Evolutionary conservation across 345 rosid genomes (phyloP).

Genomic region (Euphorbia pulcherrima): DNA sequence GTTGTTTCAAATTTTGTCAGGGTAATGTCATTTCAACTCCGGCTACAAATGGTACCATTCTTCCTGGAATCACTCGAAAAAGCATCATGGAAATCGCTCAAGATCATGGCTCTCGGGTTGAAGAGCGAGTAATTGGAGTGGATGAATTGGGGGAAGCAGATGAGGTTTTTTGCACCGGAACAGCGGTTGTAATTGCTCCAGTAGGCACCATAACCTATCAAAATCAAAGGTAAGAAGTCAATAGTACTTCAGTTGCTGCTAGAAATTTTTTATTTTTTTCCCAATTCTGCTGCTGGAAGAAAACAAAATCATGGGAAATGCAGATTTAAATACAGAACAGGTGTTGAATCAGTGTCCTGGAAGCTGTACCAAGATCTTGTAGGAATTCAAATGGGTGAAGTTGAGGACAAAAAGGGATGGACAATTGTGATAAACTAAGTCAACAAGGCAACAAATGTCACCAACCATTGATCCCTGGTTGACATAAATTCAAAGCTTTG

Average conservation of each 20-base stretch:
- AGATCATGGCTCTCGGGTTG: slow-evolving; percentile 64
- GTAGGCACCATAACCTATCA: slow-evolving; percentile 43
- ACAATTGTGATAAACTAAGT: slow-evolving; percentile 36
- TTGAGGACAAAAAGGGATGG: slow-evolving; percentile 76
- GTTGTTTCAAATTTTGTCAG: slow-evolving; percentile 26
- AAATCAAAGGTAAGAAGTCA: slow-evolving; percentile 32
- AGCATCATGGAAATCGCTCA: slow-evolving; percentile 65
- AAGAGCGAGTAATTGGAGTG: slow-evolving; percentile 35
- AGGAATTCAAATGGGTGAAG: slow-evolving; percentile 58
- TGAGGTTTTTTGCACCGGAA: slow-evolving; percentile 55
- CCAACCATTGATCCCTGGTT: too few relatives aligned
- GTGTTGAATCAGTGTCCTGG: slow-evolving; percentile 37
- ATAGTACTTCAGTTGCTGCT: neutral
- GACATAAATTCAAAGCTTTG: too few relatives aligned
- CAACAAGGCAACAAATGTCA: neutral
- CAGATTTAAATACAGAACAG: slow-evolving; percentile 57
- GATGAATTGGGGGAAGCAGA: slow-evolving; percentile 47
- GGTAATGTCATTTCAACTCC: slow-evolving; percentile 72
- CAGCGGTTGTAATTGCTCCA: slow-evolving; percentile 47
- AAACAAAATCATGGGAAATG: neutral
- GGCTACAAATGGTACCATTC: slow-evolving; percentile 67
- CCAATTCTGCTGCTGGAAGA: too few relatives aligned
- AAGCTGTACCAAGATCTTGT: slow-evolving; percentile 55
- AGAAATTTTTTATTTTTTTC: too few relatives aligned
- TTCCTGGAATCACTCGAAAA: slow-evolving; percentile 66